Percentiles rank a stretch among this genome's conserved stretches.
These are phyloP conservation scores for Isabelozyma gotoi DNA, from an alignment of 805 yeast genomes.

Conservation along the genomic window DNA sequence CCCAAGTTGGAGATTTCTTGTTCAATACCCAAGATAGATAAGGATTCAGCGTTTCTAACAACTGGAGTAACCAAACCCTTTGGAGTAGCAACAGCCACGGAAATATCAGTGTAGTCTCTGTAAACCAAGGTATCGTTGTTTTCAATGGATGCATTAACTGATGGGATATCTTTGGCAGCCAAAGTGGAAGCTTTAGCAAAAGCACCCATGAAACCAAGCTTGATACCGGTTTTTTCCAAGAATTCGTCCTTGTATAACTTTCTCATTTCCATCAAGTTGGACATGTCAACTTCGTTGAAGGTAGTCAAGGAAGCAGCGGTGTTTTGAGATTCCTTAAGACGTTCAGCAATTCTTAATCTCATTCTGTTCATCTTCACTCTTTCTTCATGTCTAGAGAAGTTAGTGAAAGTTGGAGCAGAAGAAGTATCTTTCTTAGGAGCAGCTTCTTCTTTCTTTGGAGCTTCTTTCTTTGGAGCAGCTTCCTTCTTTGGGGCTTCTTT, in stretches of 20 bases:
- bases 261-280: conserved; percentile 87
- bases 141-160: conserved; percentile 94
- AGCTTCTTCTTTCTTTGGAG: conserved; percentile 32
- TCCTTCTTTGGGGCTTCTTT: conserved; percentile 19
- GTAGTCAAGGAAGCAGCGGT: conserved; percentile 98
- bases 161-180: conserved; percentile 93
- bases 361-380: conserved; percentile 98
- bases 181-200: conserved; percentile 90
- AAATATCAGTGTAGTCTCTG: conserved; percentile 94
- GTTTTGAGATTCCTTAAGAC: conserved; percentile 98
- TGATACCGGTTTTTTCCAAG: conserved; percentile 88
- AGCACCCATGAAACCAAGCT: conserved; percentile 98
- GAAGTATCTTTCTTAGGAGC: conserved; percentile 31
- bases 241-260: conserved; percentile 96
- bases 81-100: conserved; percentile 98
- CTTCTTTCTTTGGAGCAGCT: conserved; percentile 23
- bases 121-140: conserved; percentile 88
- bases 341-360: conserved; percentile 98
- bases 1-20: conserved; percentile 79
- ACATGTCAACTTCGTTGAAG: conserved; percentile 97
- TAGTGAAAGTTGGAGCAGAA: conserved; percentile 39
- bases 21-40: conserved; percentile 86
- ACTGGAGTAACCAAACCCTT: conserved; percentile 98
- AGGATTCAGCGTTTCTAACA: conserved; percentile 93
- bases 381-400: conserved; percentile 80